Conservation (phyloP, 176 grass and related monocot genomes). For the Aegilops sharonensis region DNA sequence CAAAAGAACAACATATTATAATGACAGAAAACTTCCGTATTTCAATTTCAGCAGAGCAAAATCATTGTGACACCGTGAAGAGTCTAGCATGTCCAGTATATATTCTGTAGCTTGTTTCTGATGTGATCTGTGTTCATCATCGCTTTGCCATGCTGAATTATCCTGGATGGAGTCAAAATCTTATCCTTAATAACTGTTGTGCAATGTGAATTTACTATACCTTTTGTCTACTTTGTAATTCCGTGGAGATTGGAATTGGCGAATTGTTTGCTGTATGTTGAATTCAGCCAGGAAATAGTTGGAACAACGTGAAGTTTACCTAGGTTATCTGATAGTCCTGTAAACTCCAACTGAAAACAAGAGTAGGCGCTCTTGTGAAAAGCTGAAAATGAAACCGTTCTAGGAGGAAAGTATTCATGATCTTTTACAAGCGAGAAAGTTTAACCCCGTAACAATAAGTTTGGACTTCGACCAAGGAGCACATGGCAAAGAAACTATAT, state of each 20-base stretch:
- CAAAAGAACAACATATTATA: background rate
- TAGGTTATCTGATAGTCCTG: no score
- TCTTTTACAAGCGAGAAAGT: no score
- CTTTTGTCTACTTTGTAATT: background rate
- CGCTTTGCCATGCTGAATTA: background rate
- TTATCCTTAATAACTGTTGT: background rate
- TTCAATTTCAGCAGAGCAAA: background rate
- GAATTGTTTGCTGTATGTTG: background rate
- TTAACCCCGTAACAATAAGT: no score
- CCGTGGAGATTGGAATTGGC: background rate
- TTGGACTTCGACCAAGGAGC: no score
- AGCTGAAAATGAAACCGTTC: background rate
- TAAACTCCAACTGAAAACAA: no score
- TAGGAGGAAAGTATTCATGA: background rate
- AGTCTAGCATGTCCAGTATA: background rate
- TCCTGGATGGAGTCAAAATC: background rate
- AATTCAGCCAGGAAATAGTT: background rate
- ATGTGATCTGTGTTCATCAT: background rate
- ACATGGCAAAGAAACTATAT: no score
- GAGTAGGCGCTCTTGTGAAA: background rate
- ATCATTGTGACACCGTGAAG: constrained; percentile 14
- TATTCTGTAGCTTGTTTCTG: constrained; percentile 1
- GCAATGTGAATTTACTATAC: background rate
- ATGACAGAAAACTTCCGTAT: background rate
- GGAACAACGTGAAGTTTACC: no score